phyloP scores from a whole-genome alignment of 345 rosid genomes.

The Tarenaya hassleriana region DNA sequence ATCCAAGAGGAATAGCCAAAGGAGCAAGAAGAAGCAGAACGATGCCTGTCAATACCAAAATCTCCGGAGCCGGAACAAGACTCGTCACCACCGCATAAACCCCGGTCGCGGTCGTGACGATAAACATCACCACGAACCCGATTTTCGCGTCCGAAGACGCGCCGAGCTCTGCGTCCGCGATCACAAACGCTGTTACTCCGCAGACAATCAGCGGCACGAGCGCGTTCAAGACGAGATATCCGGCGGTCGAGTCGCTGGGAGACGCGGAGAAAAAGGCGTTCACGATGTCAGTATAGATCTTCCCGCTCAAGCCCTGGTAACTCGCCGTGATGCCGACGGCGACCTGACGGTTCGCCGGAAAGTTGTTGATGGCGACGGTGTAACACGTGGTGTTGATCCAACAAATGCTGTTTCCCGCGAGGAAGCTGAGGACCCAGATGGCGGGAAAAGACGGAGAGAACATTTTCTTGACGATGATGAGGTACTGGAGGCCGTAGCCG shows the following conservation, averaged over 20 bases:
- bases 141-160: constrained; percentile 8
- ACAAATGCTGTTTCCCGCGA: constrained; percentile 93
- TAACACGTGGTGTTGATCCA: constrained; percentile 91
- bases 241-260: constrained; percentile 33
- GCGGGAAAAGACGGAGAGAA: constrained; percentile 42
- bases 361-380: constrained; percentile 42
- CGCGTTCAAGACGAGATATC: constrained; percentile 62
- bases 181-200: constrained; percentile 36
- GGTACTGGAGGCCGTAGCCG: constrained; percentile 80
- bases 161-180: constrained; percentile 9
- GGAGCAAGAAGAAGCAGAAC: constrained; percentile 44
- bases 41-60: constrained; percentile 39
- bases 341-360: constrained; percentile 47
- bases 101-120: constrained; percentile 59
- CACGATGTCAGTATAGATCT: constrained; percentile 62
- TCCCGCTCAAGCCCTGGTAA: constrained; percentile 73
- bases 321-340: constrained; percentile 69
- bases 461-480: constrained; percentile 42
- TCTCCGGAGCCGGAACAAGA: constrained; percentile 32
- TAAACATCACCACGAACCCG: constrained; percentile 41
- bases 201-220: constrained; percentile 41
- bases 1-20: constrained; percentile 36
- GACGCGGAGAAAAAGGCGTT: constrained; percentile 30
- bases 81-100: constrained; percentile 56
- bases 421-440: constrained; percentile 51